Conservation (phyloP, 75 land plant genomes). For the Cupressus sempervirens region DNA sequence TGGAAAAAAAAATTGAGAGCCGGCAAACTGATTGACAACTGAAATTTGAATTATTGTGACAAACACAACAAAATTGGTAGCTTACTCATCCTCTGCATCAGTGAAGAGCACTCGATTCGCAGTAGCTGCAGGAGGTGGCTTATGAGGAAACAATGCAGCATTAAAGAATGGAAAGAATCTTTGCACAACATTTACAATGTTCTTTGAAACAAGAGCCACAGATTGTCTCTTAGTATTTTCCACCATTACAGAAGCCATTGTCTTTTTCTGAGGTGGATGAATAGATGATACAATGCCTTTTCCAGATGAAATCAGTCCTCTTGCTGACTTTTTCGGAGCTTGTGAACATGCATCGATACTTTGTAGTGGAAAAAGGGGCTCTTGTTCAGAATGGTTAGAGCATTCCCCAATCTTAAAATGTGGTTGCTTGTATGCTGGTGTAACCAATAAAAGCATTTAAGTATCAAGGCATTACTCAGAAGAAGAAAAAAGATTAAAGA, state of each 20-base stretch:
- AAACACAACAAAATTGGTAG: slow-evolving; percentile 13
- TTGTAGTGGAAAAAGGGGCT: slow-evolving; percentile 72
- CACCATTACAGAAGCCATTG: slow-evolving; percentile 81
- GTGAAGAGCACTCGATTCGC: slow-evolving; percentile 92
- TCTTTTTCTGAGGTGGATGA: slow-evolving; percentile 50
- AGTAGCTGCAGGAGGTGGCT: slow-evolving; percentile 79
- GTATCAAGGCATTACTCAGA: slow-evolving; percentile 11
- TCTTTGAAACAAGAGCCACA: slow-evolving; percentile 71
- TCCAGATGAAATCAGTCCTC: not conserved
- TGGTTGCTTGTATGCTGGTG: slow-evolving; percentile 31
- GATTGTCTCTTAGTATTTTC: slow-evolving; percentile 77
- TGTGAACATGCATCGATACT: slow-evolving; percentile 10
- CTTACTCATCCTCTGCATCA: slow-evolving; percentile 95
- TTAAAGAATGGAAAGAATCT: slow-evolving; percentile 70
- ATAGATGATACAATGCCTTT: slow-evolving; percentile 13
- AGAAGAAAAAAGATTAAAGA: not conserved
- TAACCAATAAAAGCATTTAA: slow-evolving; percentile 39
- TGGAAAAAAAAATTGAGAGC: not conserved
- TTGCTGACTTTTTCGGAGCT: not conserved
- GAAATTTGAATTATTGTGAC: not conserved
- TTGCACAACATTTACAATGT: slow-evolving; percentile 52
- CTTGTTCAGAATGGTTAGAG: slow-evolving; percentile 30
- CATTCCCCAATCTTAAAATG: slow-evolving; percentile 19
- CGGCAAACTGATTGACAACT: not conserved
- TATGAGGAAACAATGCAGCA: slow-evolving; percentile 73